Base-by-base conservation (phyloP, 495 filamentous ascomycete species). In the Trichoderma virens region DNA sequence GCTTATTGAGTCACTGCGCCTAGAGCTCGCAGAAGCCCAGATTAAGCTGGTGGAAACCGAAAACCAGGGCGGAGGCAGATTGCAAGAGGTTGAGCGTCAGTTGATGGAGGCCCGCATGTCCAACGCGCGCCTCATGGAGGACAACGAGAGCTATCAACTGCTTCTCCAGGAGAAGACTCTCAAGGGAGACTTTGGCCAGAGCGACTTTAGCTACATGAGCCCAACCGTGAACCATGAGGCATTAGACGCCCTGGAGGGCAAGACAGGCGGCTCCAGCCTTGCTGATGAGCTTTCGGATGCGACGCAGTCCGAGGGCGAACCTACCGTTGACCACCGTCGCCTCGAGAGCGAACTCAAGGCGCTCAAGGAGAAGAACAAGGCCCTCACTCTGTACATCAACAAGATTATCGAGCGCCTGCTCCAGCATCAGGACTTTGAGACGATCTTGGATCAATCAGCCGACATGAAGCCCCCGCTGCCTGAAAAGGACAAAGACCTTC, bases 121-220 rank as follows among this genome's bases (percentile, higher is more conserved):
- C 59, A 98, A 98, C 69, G 93, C 94, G 38, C 85, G 93, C 39
- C 75, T 98, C 62, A 94, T 97, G 91, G 94, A 98, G 76, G 94
- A 98, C 74, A 97, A 97, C 69, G 94, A 98, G 72, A 96, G 91
- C 73, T 98, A 94, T 72, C 94, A 98, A 71, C 83, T 98, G 23
- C 85, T 98, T 2, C 86, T 98, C 2, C 90, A 89, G 67, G 92
- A 97, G 70, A 90, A 91, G 78, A 97, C 94, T 0, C 81, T 98
- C 43, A 95, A 96, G 67, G 94, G 94, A 30, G 93, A 97, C 69
- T 95, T 97, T 70, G 83, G 86, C 66, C 90, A 91, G 67, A 87
- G 86, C 63, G 91, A 96, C 67, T 83, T 85, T 65, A 75, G 75
- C 69, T 91, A 93, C 74, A 88, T 96, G 84, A 76, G 73, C 62